Percentiles rank a stretch among this genome's conserved stretches.
Evolutionary conservation across 2,329 filamentous ascomycete genomes (phyloP).

Genomic region (Raffaelea albimanens): DNA sequence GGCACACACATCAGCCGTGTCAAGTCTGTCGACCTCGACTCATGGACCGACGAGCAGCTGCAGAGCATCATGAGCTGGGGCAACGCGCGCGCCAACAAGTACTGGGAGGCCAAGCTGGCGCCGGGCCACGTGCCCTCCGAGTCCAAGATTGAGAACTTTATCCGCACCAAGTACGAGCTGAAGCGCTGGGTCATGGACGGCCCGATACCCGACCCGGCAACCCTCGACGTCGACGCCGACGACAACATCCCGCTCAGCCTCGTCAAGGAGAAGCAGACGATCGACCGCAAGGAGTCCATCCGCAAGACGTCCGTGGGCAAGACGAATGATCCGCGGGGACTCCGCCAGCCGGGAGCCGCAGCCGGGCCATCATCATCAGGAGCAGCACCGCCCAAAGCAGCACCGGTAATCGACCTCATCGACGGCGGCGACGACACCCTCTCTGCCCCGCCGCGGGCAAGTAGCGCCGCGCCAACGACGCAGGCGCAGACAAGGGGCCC

Average conservation of each 20-base stretch:
- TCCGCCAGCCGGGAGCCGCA: too few relatives aligned
- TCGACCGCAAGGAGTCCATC: slow-evolving; percentile 48
- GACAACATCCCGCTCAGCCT: slow-evolving; percentile 64
- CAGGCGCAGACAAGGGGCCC: slow-evolving; percentile 52
- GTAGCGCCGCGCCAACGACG: slow-evolving; percentile 56
- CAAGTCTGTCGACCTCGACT: slow-evolving; percentile 95
- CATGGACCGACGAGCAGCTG: slow-evolving; percentile 97
- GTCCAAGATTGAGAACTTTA: slow-evolving; percentile 98
- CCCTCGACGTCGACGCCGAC: slow-evolving; percentile 73
- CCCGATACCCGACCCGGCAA: slow-evolving; percentile 83
- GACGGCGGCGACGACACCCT: slow-evolving; percentile 57
- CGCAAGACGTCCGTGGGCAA: slow-evolving; percentile 50
- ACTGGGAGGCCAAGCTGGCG: slow-evolving; percentile 94
- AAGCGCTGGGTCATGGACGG: slow-evolving; percentile 99
- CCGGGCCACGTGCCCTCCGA: slow-evolving; percentile 88
- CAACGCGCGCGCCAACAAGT: slow-evolving; percentile 93
- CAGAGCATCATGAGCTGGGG: slow-evolving; percentile 93
- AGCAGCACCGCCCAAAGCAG: slow-evolving; percentile 16
- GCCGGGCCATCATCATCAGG: slow-evolving; percentile 2
- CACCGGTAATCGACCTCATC: slow-evolving; percentile 57
- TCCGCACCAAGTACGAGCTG: slow-evolving; percentile 96
- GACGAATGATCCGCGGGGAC: slow-evolving; percentile 22
- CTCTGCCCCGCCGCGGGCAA: slow-evolving; percentile 55
- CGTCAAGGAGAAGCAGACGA: slow-evolving; percentile 56
- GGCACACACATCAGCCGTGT: slow-evolving; percentile 97